Evolutionary conservation across 2,329 filamentous ascomycete genomes (phyloP).

Genomic region (Teratosphaeria zuluensis): DNA sequence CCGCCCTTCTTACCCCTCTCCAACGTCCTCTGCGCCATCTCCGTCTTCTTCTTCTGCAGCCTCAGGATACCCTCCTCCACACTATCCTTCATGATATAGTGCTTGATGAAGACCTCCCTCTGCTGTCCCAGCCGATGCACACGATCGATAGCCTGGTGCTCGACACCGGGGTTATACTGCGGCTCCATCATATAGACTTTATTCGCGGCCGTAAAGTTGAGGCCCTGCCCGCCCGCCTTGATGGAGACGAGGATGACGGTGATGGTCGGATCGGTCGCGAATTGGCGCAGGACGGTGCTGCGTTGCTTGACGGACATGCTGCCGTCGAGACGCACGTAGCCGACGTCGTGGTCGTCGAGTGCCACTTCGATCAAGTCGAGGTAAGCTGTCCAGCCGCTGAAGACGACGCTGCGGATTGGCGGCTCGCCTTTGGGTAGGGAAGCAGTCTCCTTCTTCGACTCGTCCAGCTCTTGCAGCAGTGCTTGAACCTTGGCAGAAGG

Average conservation of each 20-base stretch:
- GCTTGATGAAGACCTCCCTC: constrained; percentile 73
- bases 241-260: constrained; percentile 86
- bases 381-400: constrained; percentile 93
- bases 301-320: constrained; percentile 71
- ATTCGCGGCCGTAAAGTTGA: constrained; percentile 80
- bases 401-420: constrained; percentile 76
- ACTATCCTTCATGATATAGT: constrained; percentile 81
- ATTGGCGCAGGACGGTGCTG: constrained; percentile 63
- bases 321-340: constrained; percentile 76
- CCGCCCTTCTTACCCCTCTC: constrained; percentile 44
- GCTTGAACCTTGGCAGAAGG: constrained; percentile 89
- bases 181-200: constrained; percentile 97
- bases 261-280: constrained; percentile 61
- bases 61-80: constrained; percentile 92
- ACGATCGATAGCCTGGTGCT: constrained; percentile 88
- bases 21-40: constrained; percentile 80
- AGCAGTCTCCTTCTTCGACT: constrained; percentile 53
- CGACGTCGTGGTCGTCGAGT: constrained; percentile 56
- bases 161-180: constrained; percentile 90
- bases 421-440: constrained; percentile 50
- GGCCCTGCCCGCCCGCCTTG: constrained; percentile 79
- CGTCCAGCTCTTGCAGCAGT: constrained; percentile 63
- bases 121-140: constrained; percentile 87
- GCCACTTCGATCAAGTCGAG: constrained; percentile 85
- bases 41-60: constrained; percentile 85